Percentiles rank a stretch among this genome's conserved stretches.
Evolutionary conservation across 2,329 filamentous ascomycete genomes (phyloP).

Genomic region (Cytospora paraplurivora): DNA sequence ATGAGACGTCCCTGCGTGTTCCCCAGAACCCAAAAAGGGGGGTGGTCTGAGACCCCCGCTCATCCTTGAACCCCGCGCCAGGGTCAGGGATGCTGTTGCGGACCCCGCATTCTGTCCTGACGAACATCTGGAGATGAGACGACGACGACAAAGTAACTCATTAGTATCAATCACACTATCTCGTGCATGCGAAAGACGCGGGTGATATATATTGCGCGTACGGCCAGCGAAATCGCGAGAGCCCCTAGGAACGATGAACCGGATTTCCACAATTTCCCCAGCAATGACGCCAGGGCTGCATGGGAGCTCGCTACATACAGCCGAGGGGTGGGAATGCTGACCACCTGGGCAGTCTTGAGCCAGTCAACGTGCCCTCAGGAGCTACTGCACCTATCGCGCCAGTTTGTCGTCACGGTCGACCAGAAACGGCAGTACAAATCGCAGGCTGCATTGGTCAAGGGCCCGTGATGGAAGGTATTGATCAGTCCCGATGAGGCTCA

Average conservation of each 20-base stretch:
- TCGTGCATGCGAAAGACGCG: neutral
- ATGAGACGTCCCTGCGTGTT: neutral
- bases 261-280: neutral
- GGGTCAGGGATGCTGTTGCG: neutral
- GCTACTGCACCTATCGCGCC: slow-evolving; percentile 3
- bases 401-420: neutral
- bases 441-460: neutral
- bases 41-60: neutral
- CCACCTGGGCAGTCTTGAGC: too few species aligned
- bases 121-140: neutral
- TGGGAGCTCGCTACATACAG: slow-evolving; percentile 3
- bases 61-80: neutral
- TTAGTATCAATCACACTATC: neutral
- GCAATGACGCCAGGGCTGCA: slow-evolving; percentile 21
- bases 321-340: neutral
- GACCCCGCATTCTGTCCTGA: neutral
- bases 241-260: neutral
- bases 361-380: neutral
- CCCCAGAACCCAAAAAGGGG: neutral
- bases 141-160: neutral
- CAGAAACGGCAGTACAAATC: neutral
- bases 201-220: neutral
- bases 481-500: neutral
- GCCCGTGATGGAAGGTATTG: neutral
- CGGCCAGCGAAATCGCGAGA: neutral